A percentile compares a stretch with the other conserved stretches of the same genome.
Conservation (phyloP, 148 eudicot genomes). For the Fagopyrum esculentum region DNA sequence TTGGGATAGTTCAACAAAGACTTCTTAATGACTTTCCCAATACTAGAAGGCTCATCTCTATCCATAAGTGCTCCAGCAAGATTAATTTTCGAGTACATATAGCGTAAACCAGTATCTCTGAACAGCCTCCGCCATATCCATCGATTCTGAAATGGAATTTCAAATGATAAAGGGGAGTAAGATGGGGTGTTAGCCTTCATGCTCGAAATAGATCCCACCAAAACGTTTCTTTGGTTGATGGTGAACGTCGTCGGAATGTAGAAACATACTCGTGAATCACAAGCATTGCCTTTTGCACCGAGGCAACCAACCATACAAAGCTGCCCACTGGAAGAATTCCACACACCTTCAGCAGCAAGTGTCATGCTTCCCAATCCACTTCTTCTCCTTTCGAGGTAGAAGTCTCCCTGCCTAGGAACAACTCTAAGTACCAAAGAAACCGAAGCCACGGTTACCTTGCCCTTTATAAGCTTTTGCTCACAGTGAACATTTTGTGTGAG, state of each 20-base stretch:
- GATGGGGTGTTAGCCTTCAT: slow-evolving; percentile 26
- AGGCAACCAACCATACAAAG: slow-evolving; percentile 92
- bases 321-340: slow-evolving; percentile 81
- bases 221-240: slow-evolving; percentile 58
- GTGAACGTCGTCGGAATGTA: slow-evolving; percentile 70
- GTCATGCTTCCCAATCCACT: slow-evolving; percentile 77
- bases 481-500: slow-evolving; percentile 65
- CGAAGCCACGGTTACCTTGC: slow-evolving; percentile 19
- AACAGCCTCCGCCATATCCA: slow-evolving; percentile 31
- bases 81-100: slow-evolving; percentile 56
- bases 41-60: slow-evolving; percentile 65
- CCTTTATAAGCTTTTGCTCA: slow-evolving; percentile 20
- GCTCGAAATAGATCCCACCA: slow-evolving; percentile 67
- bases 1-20: slow-evolving; percentile 69
- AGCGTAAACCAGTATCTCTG: slow-evolving; percentile 42
- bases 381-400: slow-evolving; percentile 45
- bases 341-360: slow-evolving; percentile 74
- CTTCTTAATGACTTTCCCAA: slow-evolving; percentile 53
- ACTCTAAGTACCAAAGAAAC: slow-evolving; percentile 71
- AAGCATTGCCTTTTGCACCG: slow-evolving; percentile 34
- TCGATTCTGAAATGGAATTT: slow-evolving; percentile 30
- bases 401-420: slow-evolving; percentile 39
- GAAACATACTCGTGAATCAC: slow-evolving; percentile 65
- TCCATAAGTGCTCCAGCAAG: slow-evolving; percentile 50
- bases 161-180: slow-evolving; percentile 65